phyloP scores from a whole-genome alignment of 495 filamentous ascomycete species.

The Penicillium crystallinum region DNA sequence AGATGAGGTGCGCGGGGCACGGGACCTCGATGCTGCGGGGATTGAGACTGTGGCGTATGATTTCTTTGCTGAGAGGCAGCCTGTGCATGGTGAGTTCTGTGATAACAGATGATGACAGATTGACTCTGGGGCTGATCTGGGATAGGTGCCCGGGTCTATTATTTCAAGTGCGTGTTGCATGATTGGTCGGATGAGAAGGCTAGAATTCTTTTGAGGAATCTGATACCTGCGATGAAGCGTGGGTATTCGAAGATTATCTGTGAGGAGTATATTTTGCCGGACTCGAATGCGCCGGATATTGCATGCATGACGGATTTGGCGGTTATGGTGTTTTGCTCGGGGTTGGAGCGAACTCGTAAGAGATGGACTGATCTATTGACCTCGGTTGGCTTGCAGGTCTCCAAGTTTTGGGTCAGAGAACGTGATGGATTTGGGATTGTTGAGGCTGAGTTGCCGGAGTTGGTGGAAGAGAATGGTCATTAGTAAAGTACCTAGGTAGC shows the following conservation, averaged over 20 bases:
- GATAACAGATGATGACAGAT: not conserved
- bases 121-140: not conserved
- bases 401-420: slow-evolving; percentile 25
- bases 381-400: slow-evolving; percentile 28
- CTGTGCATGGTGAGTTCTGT: slow-evolving; percentile 33
- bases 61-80: slow-evolving; percentile 35
- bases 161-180: slow-evolving; percentile 43
- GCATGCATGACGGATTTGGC: slow-evolving; percentile 29
- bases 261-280: slow-evolving; percentile 33
- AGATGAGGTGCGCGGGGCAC: slow-evolving; percentile 21
- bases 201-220: slow-evolving; percentile 28
- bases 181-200: slow-evolving; percentile 44
- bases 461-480: no score
- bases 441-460: slow-evolving; percentile 25
- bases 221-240: slow-evolving; percentile 33
- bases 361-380: slow-evolving; percentile 37
- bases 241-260: slow-evolving; percentile 40
- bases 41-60: slow-evolving; percentile 32
- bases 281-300: slow-evolving; percentile 7
- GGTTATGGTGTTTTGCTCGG: slow-evolving; percentile 36
- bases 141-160: slow-evolving; percentile 42
- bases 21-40: slow-evolving; percentile 9
- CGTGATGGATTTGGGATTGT: slow-evolving; percentile 39
- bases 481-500: no score
- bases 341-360: slow-evolving; percentile 35